Base-by-base conservation (phyloP, 83 land plant genomes). In the Isoetes engelmannii region DNA sequence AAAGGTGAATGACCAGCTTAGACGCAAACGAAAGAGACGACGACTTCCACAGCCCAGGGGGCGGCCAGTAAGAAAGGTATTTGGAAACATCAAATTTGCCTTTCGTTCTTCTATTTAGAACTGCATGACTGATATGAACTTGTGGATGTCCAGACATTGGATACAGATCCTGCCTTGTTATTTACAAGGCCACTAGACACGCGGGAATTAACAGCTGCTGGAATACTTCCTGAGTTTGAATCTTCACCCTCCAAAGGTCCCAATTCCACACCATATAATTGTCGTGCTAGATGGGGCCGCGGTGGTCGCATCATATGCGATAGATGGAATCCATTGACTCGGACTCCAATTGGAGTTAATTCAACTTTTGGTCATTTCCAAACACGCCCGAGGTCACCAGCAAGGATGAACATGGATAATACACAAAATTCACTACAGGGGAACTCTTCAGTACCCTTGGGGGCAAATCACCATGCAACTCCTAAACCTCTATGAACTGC, bases 261-360 rank as follows among this genome's bases (percentile, higher is more conserved):
- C 12, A 13, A 61, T 79, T 5, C 5, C 73, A 42, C 80, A 42
- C 72, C 84, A 1, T 74, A 57, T 44, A 72, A 74, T 9, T 79
- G 80, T 44, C 88, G 69, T 56, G 92, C 85, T 8, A 76, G 99
- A 69, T 82, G 90, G 45, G 99, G 99, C 15, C 85, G 99, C 19
- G 99, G 99, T 41, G 97, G 99, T 15, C 84, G 99, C 18, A 82
- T 94, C 51, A 73, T 94, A 28, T 91, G 86, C 79, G 99, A 94
- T 63, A 79, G 97, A 51, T 90, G 97, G 82, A 82, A 88, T 72
- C 93, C 97, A n/a, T 82, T 84, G 47, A 74, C 82, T 61, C 76
- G 80, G 47, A 68, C 88, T 41, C 89, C 88, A 6, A 74, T 86
- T 20, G 84, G 79, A 28, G 37, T 28, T 28, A 28, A 28, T 28